Conservation (phyloP, 352 stramenopile species). For the Elongisporangium undulatum region DNA sequence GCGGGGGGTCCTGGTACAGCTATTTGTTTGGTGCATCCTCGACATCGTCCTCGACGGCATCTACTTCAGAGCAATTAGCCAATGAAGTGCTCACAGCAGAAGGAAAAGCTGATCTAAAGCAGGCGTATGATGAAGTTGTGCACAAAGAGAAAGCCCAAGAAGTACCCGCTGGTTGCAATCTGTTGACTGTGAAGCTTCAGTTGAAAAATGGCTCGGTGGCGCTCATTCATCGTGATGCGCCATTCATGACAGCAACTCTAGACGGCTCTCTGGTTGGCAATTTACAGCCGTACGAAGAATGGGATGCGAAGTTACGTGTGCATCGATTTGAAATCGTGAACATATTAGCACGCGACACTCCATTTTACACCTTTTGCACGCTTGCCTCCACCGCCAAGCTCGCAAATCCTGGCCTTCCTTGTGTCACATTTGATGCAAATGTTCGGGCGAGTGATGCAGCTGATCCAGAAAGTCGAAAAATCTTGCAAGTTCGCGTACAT, state of each 20-base stretch:
- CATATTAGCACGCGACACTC: conserved; percentile 26
- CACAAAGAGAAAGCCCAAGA: conserved; percentile 36
- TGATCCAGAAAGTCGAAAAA: background rate
- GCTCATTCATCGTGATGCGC: conserved; percentile 41
- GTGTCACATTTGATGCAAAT: conserved; percentile 44
- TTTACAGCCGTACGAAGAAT: conserved; percentile 62
- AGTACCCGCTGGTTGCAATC: conserved; percentile 61
- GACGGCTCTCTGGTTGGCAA: conserved; percentile 53
- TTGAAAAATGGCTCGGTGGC: conserved; percentile 45
- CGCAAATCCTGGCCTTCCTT: conserved; percentile 20
- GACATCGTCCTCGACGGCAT: conserved; percentile 4
- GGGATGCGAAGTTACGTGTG: conserved; percentile 53
- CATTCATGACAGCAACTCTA: conserved; percentile 44
- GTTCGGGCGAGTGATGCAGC: conserved; percentile 11
- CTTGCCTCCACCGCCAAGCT: conserved; percentile 25
- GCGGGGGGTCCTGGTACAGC: conserved; percentile 62
- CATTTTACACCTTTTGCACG: conserved; percentile 62
- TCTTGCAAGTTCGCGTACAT: conserved; percentile 39
- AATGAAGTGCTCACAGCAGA: conserved; percentile 55
- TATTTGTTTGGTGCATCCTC: conserved; percentile 67
- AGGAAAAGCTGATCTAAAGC: conserved; percentile 59
- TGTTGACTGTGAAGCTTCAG: conserved; percentile 64
- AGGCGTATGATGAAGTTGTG: conserved; percentile 71
- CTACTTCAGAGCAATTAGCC: conserved; percentile 2
- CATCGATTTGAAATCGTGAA: conserved; percentile 73